These are phyloP conservation scores for Xylaria venustula DNA, from an alignment of 495 filamentous ascomycete species.

Conservation along the genomic window DNA sequence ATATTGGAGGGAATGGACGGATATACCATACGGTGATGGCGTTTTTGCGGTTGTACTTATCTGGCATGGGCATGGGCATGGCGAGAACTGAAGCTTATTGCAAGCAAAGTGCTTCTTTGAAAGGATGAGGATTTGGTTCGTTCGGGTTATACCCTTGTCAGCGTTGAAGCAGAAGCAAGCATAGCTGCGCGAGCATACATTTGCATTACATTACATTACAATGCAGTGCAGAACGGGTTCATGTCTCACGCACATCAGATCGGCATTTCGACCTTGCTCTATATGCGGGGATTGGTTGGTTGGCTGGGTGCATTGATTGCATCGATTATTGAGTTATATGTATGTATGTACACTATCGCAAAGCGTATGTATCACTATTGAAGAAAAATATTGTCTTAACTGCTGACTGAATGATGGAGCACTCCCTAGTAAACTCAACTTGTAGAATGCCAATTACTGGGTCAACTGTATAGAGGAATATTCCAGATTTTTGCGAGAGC, in stretches of 20 bases:
- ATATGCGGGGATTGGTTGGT: too few relatives aligned
- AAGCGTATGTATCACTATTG: too few relatives aligned
- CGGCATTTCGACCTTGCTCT: not conserved
- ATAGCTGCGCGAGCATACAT: conserved; percentile 14
- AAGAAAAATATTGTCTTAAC: too few relatives aligned
- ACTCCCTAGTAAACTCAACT: too few relatives aligned
- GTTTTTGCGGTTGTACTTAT: conserved; percentile 18
- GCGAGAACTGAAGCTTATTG: not conserved
- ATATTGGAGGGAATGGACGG: not conserved
- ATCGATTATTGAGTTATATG: too few relatives aligned
- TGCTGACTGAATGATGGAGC: too few relatives aligned
- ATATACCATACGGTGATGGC: conserved; percentile 27
- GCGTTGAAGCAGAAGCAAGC: conserved; percentile 17
- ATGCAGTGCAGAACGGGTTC: not conserved
- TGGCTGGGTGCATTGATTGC: too few relatives aligned
- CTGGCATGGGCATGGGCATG: not conserved
- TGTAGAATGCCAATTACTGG: too few relatives aligned
- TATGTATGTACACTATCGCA: too few relatives aligned
- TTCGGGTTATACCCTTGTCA: conserved; percentile 1
- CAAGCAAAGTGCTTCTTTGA: too few relatives aligned
- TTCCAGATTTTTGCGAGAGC: too few relatives aligned
- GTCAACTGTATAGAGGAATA: too few relatives aligned
- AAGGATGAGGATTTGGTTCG: not conserved
- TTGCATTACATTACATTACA: conserved; percentile 8
- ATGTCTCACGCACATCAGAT: not conserved